Percentiles rank a stretch among this genome's conserved stretches.
These are phyloP conservation scores for Westerdykella ornata DNA, from an alignment of 2,329 filamentous ascomycete species.

Conservation along the genomic window DNA sequence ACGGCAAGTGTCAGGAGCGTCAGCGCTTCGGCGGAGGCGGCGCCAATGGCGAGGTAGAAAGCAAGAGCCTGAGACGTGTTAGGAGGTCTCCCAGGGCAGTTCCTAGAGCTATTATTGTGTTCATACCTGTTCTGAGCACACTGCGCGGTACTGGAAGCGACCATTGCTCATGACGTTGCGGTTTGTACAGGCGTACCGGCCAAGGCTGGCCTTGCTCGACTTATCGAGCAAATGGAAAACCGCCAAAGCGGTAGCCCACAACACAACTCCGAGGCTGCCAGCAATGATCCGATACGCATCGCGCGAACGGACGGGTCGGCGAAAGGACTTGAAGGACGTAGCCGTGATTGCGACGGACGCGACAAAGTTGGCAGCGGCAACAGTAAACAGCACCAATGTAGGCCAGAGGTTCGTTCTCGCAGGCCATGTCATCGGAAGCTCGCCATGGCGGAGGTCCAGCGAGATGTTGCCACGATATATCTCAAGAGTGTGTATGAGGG, in stretches of 20 bases:
- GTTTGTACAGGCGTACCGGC: conserved; percentile 32
- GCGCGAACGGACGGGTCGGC: conserved; percentile 29
- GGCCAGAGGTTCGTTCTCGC: conserved; percentile 33
- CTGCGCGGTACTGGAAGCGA: conserved; percentile 32
- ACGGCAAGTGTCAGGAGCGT: conserved; percentile 30
- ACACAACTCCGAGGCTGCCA: conserved; percentile 29
- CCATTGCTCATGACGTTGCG: conserved; percentile 31
- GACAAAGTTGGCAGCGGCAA: conserved; percentile 31
- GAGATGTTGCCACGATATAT: conserved; percentile 32
- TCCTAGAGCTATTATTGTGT: neutral
- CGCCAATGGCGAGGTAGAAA: conserved; percentile 33
- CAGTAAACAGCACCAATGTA: conserved; percentile 30
- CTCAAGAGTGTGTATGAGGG: conserved; percentile 32
- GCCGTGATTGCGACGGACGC: conserved; percentile 29
- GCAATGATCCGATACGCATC: conserved; percentile 32
- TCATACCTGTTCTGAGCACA: conserved; percentile 35
- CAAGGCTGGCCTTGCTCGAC: conserved; percentile 34
- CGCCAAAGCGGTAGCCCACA: conserved; percentile 29
- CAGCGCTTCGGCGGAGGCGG: conserved; percentile 26
- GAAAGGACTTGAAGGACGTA: conserved; percentile 29
- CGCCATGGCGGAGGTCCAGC: conserved; percentile 32
- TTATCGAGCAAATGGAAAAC: conserved; percentile 31
- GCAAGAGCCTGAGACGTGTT: conserved; percentile 25
- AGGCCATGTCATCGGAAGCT: conserved; percentile 36
- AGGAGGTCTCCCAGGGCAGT: conserved; percentile 4